Base-by-base conservation (phyloP, 1,284 basidiomycete genomes). In the Puccinia brachypodii region DNA sequence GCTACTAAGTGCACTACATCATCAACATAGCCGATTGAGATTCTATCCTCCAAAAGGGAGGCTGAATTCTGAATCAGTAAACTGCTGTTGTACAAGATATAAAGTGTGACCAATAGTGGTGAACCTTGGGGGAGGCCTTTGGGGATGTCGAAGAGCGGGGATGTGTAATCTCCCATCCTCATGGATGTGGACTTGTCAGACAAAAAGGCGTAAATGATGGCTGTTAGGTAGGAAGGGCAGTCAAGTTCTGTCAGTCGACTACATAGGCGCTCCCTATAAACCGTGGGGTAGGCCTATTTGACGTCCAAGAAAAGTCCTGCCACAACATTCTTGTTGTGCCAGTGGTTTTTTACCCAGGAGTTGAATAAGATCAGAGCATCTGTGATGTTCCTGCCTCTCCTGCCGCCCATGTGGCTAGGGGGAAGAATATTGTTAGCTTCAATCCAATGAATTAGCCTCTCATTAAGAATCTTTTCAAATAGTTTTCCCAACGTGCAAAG, bases 11-110 rank as follows among this genome's bases (percentile, higher is more conserved):
- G 42, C 1, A 58, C 40, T 6, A 76, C 56, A 62, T 76, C 74
- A 36, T 76, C 74, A 9, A 76, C 44, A 40, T 62, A 60, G 3
- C 56, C 74, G 22, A 76, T 25, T 14, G 74, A 60, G 11, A 76
- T 60, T 22, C 22, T 31, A 16, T 16, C 19, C 1, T 47, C 3
- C 2, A 6, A 14, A 3, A 76, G 8, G 28, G 56, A 62, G 8
- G 44, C 22, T 3, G 33, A n/a, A 33, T 25, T 28, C 8, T 53
- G 14, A 33, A 58, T 56, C 13, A 76, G 56, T 16, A 76, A 40
- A 3, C 53, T 25, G 14, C 56, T 62, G 64, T 79, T 79, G 50
- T 79, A 79, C 13, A 79, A 11, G 3, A 81, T 73, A 56, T 81
- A 81, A 16, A 81, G 69, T 2, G 42, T 73, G 0, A 74, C 53